Evolutionary conservation across 768 basidiomycete genomes (phyloP), one percentile per base, ranked within the genome.

Genomic region (Mrakia blollopis): DNA sequence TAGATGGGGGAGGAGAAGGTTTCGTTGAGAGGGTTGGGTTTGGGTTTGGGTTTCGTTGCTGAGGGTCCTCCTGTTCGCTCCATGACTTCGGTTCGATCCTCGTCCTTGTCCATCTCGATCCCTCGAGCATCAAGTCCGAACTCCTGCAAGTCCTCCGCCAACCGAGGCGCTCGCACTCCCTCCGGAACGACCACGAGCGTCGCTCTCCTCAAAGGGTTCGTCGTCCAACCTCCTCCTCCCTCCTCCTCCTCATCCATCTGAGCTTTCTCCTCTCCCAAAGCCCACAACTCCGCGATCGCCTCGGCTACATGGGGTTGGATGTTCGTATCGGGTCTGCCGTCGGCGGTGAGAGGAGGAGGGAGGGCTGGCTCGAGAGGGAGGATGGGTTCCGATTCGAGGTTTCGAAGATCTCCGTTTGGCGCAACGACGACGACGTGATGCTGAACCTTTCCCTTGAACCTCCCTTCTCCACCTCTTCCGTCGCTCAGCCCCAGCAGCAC

Each of bases 341-440:
- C 39, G 18, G 21, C 13, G 9, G 39, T 37, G 21, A n/a, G 5
- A 7, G 25, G 8, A 8, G 39, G 35, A 0, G 23, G 35, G 18
- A 39, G 37, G 21, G 65, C 21, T 25, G 21, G 32, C 14, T 39
- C 65, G 21, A 68, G 65, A n/a, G 35, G 35, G 4, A 39, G 21
- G 10, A 39, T 35, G 32, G 65, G 65, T 21, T 68, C 65, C 35
- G 65, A 68, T 30, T 68, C 65, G n/a, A 68, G 65, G 65, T 68
- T 68, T 39, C 65, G 14, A 35, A 68, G 35, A 25, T 41, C 37
- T 39, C 65, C 65, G 5, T 3, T 13, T 0, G 65, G 65, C 14
- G 32, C 18, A n/a, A 68, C 39, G 21, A 68, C 65, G 18, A 68
- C 65, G 37, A 68, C 65, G 65, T 68, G 65, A 68, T 68, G 65